Evolutionary conservation across 2,329 filamentous ascomycete species (phyloP), one percentile per base, ranked within the genome.

Genomic region (Colletotrichum tofieldiae): DNA sequence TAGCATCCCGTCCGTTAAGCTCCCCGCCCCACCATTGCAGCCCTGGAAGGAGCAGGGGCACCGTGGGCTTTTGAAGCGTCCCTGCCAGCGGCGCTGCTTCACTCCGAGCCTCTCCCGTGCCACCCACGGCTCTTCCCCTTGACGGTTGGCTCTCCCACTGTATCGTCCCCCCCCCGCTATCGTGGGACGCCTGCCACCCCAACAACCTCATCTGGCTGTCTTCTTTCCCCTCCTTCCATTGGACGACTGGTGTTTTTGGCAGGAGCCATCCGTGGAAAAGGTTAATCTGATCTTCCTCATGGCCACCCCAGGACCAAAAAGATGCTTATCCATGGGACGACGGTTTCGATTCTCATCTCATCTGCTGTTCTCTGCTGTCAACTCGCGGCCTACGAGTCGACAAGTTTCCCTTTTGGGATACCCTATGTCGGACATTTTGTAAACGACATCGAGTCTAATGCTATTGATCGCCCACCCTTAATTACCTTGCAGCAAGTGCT

Each of bases 271-370:
- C 51, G 64, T 63, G 56, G 12, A 55, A 72, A 64, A 59, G 67
- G 51, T 64, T 61, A 68, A 60, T 64, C 69, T 60, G 69, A 72
- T 63, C 65, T 69, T 59, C 45, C 69, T 69, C 69, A 54, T 64
- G 59, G 65, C 59, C 58, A 47, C 32, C 58, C 69, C 45, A 29
- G 32, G 51, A 18, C 11, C 35, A 9, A 9, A 45, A 26, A 54
- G 51, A 52, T 63, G 65, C 65, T 64, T 64, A 58, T 59, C 59
- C 58, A 72, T 68, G 65, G 37, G 65, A 72, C 64, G 65, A 47
- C 37, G 43, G 65, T 69, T 69, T 63, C 65, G 58, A 68, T 64
- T 47, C 23, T 35, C 59, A 63, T 59, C 59, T 45, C 35, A 59
- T 68, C 45, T 58, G 16, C 8, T 47, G 29, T 59, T 63, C 47